Percentiles rank a stretch among this genome's conserved stretches.
Evolutionary conservation across 1,284 basidiomycete species (phyloP).

Genomic region (Acaromyces ingoldii): DNA sequence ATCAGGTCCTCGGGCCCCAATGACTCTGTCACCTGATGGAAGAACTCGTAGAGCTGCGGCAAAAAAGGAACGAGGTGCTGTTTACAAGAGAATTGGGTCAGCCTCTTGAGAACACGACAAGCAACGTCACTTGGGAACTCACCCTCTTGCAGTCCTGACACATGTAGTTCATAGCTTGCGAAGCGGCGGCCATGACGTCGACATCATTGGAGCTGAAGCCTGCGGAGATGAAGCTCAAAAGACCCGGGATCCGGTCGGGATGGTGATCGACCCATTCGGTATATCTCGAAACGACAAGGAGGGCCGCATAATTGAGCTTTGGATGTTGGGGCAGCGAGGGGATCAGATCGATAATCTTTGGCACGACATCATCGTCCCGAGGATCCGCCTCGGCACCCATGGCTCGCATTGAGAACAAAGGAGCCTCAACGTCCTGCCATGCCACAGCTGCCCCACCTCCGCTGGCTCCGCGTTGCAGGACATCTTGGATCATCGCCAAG

Average conservation of each 20-base stretch:
- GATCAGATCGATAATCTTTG: slow-evolving; percentile 90
- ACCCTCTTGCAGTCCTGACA: slow-evolving; percentile 79
- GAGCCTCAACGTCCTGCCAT: slow-evolving; percentile 98
- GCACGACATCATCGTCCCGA: slow-evolving; percentile 75
- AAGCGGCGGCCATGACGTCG: slow-evolving; percentile 80
- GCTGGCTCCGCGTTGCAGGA: slow-evolving; percentile 56
- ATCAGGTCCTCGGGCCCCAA: slow-evolving; percentile 80
- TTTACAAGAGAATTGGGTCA: background rate
- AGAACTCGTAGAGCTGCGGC: slow-evolving; percentile 83
- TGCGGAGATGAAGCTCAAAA: slow-evolving; percentile 83
- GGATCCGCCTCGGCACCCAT: slow-evolving; percentile 94
- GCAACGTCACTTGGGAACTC: background rate
- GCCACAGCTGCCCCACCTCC: slow-evolving; percentile 27
- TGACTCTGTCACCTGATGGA: slow-evolving; percentile 69
- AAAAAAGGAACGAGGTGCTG: slow-evolving; percentile 87
- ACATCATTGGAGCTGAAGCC: slow-evolving; percentile 67
- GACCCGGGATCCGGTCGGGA: slow-evolving; percentile 76
- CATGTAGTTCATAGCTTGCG: slow-evolving; percentile 91
- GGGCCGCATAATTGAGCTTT: slow-evolving; percentile 85
- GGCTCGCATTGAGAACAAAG: slow-evolving; percentile 92
- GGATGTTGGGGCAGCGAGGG: slow-evolving; percentile 86
- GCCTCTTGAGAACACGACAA: slow-evolving; percentile 8
- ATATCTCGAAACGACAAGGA: slow-evolving; percentile 91
- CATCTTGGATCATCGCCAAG: slow-evolving; percentile 72
- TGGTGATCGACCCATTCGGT: slow-evolving; percentile 94